Percentiles rank a stretch among this genome's conserved stretches.
These are phyloP conservation scores for Plasmodium coatneyi DNA, from an alignment of 169 alveolate species.

Conservation along the genomic window DNA sequence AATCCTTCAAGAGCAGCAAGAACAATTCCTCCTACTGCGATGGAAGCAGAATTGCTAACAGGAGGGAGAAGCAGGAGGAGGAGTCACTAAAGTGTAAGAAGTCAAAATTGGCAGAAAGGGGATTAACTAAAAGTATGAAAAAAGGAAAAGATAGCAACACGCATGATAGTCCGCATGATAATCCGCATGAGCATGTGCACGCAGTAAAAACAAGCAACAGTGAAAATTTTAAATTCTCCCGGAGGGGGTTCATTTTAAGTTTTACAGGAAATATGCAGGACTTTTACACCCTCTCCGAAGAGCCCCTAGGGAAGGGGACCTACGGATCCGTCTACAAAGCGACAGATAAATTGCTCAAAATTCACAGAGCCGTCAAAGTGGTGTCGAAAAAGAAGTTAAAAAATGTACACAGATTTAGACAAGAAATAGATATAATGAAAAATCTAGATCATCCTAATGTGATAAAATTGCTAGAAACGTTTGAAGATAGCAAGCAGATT, in stretches of 20 bases:
- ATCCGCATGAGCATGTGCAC: background rate
- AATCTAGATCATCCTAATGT: constrained; percentile 96
- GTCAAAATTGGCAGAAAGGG: background rate
- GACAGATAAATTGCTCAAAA: constrained; percentile 75
- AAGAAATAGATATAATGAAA: constrained; percentile 89
- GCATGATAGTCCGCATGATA: background rate
- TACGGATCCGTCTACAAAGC: constrained; percentile 89
- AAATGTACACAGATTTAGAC: constrained; percentile 85
- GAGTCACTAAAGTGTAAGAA: background rate
- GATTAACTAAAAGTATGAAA: constrained; percentile 1
- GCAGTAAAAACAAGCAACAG: constrained; percentile 10
- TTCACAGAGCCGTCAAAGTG: constrained; percentile 85
- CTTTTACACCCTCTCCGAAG: constrained; percentile 73
- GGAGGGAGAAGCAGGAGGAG: background rate
- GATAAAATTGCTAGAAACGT: constrained; percentile 93
- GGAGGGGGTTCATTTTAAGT: constrained; percentile 78
- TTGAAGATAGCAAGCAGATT: constrained; percentile 84
- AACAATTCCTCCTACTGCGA: background rate
- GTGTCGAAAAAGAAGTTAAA: constrained; percentile 85
- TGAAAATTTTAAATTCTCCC: constrained; percentile 53
- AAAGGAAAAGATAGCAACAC: background rate
- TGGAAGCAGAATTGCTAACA: background rate
- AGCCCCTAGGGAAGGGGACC: constrained; percentile 88
- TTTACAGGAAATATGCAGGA: constrained; percentile 74
- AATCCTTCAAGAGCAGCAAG: background rate